Evolutionary conservation across 163 green algal genomes (phyloP).

Genomic region (Scenedesmus sp.): DNA sequence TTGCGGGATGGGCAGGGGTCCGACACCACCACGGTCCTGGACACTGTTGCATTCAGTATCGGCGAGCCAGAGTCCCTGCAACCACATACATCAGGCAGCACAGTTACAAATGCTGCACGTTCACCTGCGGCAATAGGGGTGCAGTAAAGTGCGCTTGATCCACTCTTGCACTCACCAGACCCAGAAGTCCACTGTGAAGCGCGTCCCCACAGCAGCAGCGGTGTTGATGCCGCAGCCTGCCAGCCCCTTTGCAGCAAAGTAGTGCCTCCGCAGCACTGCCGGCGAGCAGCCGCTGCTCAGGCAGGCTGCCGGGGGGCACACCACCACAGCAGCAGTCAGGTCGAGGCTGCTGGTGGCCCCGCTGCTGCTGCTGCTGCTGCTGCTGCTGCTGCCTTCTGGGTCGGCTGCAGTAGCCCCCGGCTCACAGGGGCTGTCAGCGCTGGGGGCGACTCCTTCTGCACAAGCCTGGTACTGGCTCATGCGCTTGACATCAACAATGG

Average conservation of each 20-base stretch:
- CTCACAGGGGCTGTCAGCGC: conserved; percentile 35
- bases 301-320: conserved; percentile 62
- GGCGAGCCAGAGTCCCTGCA: conserved; percentile 52
- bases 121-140: conserved; percentile 45
- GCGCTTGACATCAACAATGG: conserved; percentile 11
- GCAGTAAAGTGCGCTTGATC: conserved; percentile 36
- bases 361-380: background rate
- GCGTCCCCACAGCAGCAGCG: conserved; percentile 49
- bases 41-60: conserved; percentile 51
- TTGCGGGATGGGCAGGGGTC: conserved; percentile 53
- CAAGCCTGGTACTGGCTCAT: conserved; percentile 36
- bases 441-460: background rate
- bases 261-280: conserved; percentile 51
- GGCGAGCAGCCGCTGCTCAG: conserved; percentile 47
- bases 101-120: conserved; percentile 50
- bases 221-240: conserved; percentile 62
- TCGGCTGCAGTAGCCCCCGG: conserved; percentile 26
- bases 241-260: conserved; percentile 58
- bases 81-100: too few relatives aligned
- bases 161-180: background rate
- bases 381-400: conserved; percentile 44
- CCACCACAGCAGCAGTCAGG: conserved; percentile 56
- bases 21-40: conserved; percentile 56
- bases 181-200: conserved; percentile 47
- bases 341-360: background rate